Percentiles rank a stretch among this genome's conserved stretches.
Conservation (phyloP, 306 rosid genomes). For the Luffa acutangula region DNA sequence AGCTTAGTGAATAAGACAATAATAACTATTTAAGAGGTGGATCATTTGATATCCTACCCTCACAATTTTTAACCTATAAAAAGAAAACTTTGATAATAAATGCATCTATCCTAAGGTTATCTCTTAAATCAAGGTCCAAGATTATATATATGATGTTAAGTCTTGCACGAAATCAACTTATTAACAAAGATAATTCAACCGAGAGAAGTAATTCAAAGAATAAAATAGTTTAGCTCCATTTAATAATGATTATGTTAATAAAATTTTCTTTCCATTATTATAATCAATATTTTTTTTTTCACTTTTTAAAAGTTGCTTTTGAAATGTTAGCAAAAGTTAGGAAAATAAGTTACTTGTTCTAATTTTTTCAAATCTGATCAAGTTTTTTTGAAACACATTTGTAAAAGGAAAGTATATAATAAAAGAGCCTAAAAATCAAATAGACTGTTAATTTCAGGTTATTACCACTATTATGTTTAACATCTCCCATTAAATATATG, state of each 20-base stretch:
- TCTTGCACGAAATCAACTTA: neutral
- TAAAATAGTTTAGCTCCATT: neutral
- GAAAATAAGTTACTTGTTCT: neutral
- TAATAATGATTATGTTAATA: neutral
- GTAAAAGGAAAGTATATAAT: neutral
- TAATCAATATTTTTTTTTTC: neutral
- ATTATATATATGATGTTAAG: neutral
- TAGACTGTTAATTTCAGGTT: neutral
- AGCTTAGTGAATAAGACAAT: no score
- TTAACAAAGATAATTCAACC: neutral
- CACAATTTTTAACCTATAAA: no score
- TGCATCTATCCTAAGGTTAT: neutral
- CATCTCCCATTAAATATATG: neutral
- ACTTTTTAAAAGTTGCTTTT: neutral
- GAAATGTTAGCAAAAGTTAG: neutral
- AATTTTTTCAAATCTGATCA: neutral
- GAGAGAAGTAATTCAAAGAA: neutral
- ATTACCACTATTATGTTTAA: neutral
- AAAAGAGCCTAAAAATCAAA: neutral
- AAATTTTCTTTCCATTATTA: neutral
- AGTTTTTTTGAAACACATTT: neutral
- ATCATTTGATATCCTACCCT: no score
- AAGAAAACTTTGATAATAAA: neutral
- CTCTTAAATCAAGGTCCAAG: neutral
- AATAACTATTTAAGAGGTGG: no score